Evolutionary conservation across 2,329 filamentous ascomycete genomes (phyloP), one percentile per base, ranked within the genome.

Genomic region (Bipolaris bicolor): DNA sequence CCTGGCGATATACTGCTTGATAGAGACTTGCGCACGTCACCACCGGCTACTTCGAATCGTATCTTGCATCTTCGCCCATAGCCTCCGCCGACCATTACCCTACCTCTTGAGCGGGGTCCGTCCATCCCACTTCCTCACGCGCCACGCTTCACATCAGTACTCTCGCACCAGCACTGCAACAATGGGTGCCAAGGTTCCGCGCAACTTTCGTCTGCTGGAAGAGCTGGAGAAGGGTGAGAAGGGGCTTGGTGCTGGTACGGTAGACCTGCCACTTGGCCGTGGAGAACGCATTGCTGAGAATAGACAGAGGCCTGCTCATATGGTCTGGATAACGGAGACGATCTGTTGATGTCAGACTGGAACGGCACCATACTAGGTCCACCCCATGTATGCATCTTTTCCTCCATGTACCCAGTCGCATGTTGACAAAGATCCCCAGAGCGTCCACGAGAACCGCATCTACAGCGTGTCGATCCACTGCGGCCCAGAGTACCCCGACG

Each of bases 221-320:
- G 95, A 99, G 87, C 85, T 99, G 18, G 95, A 99, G 83, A 98
- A 98, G 83, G 95, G 95, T 73, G 95, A 99, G 83, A 99, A 99
- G 80, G 95, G 95, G 61, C 85, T 95, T 63, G 94, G 95, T 73
- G 92, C 94, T 77, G 91, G 92, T 91, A 79, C 55, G 73, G 36
- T 22, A 36, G 45, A 51, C 41, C 15, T 7, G 33, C 31, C 36
- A 33, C 11, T 40, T 46, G 39, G 33, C 33, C 37, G 15, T 49
- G 40, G 46, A 34, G 29, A 36, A 41, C 45, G 26, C 26, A 33
- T 49, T 52, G 29, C 58, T 64, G 52, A 57, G 43, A 57, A 52
- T 53, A 41, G 20, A 50, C 55, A 95, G 95, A 98, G 82, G 93
- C 93, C 61, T 98, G 94, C 82, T 98, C 95, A 43, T 98, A 98